Conservation (phyloP, 139 green algal genomes). For the Trebouxia sp. region DNA sequence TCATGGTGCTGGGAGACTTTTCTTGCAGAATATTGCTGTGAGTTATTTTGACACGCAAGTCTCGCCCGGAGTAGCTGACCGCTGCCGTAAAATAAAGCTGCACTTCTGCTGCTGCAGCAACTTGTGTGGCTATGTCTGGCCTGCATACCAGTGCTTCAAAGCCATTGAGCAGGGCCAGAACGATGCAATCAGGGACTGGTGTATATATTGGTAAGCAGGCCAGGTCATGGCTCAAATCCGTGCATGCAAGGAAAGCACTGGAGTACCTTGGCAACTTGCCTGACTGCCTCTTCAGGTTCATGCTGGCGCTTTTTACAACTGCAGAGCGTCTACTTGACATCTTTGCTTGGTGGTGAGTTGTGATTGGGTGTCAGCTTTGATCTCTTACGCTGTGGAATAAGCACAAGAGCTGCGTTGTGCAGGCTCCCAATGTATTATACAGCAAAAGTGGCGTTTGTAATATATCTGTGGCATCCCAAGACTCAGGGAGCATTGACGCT, state of each 20-base stretch:
- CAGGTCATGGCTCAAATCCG: background rate
- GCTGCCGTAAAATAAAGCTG: background rate
- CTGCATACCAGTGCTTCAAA: constrained; percentile 60
- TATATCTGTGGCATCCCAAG: constrained; percentile 62
- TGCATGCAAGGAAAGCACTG: background rate
- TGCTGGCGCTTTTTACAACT: constrained; percentile 40
- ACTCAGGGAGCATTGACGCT: constrained; percentile 41
- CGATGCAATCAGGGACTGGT: constrained; percentile 47
- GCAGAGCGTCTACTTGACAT: constrained; percentile 47
- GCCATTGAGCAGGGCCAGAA: constrained; percentile 40
- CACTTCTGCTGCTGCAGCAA: constrained; percentile 6
- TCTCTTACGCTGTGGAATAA: background rate
- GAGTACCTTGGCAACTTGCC: background rate
- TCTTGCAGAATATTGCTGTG: constrained; percentile 21
- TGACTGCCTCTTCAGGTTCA: constrained; percentile 29
- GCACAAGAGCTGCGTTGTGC: background rate
- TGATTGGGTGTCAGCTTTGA: background rate
- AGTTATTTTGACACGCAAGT: background rate
- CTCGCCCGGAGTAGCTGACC: background rate
- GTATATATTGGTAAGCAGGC: constrained; percentile 52
- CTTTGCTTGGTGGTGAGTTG: constrained; percentile 48
- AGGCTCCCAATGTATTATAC: constrained; percentile 64
- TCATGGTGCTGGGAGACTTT: constrained; percentile 32
- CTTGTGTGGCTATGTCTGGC: constrained; percentile 54
- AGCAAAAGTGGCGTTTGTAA: constrained; percentile 47